phyloP scores from a whole-genome alignment of 768 basidiomycete species.

The Amanita inopinata region DNA sequence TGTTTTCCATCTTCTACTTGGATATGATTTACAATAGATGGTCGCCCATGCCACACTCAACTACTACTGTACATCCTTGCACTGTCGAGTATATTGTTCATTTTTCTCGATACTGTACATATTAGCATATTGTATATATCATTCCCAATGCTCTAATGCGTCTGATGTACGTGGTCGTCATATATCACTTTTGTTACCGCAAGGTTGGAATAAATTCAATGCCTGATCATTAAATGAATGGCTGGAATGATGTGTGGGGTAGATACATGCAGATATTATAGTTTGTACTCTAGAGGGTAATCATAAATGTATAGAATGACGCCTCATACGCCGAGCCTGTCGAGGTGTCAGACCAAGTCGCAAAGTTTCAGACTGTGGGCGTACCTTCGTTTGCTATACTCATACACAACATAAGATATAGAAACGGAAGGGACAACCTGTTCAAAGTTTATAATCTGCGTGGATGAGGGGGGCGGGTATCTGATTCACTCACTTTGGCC shows the following conservation, averaged over 20 bases:
- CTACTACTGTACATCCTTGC: slow-evolving; percentile 1
- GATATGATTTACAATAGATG: neutral
- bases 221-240: slow-evolving; percentile 1
- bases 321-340: slow-evolving; percentile 53
- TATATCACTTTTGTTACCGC: neutral
- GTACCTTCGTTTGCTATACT: slow-evolving; percentile 73
- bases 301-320: slow-evolving; percentile 13
- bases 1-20: neutral
- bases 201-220: slow-evolving; percentile 1
- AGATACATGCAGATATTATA: slow-evolving; percentile 9
- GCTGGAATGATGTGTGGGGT: slow-evolving; percentile 4
- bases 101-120: slow-evolving; percentile 6
- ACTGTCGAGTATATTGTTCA: neutral
- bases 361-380: slow-evolving; percentile 16
- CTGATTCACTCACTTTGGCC: slow-evolving; percentile 58
- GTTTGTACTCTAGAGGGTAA: slow-evolving; percentile 9
- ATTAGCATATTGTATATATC: slow-evolving; percentile 1
- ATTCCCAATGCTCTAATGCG: neutral
- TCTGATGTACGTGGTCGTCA: slow-evolving; percentile 1
- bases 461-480: slow-evolving; percentile 3
- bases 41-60: neutral
- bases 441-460: slow-evolving; percentile 3
- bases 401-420: slow-evolving; percentile 94
- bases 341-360: slow-evolving; percentile 10
- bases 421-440: slow-evolving; percentile 95